These are phyloP conservation scores for Erythrophleum ivorense DNA, from an alignment of 331 rosid species.

Conservation along the genomic window DNA sequence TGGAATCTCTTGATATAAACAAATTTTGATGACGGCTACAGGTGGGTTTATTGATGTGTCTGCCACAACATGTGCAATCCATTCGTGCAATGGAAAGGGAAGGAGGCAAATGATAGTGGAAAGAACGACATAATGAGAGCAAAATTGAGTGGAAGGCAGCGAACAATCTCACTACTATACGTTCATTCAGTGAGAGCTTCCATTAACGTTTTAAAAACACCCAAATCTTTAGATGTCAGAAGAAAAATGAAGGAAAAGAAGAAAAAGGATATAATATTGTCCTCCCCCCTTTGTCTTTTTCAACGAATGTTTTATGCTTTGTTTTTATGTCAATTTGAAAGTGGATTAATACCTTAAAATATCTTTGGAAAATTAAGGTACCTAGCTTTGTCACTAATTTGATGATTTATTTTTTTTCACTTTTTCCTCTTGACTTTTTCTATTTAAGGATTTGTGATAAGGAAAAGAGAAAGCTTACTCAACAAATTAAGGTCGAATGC, in stretches of 20 bases:
- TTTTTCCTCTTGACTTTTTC: background rate
- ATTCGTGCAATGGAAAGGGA: conserved; percentile 4
- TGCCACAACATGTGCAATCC: conserved; percentile 47
- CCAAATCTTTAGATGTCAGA: background rate
- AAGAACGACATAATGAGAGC: conserved; percentile 42
- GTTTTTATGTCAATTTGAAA: conserved; percentile 41
- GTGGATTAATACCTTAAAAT: background rate
- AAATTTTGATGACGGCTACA: conserved; percentile 42
- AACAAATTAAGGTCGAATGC: conserved; percentile 41
- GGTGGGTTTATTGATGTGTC: conserved; percentile 47
- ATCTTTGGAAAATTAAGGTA: conserved; percentile 45
- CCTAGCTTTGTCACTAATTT: conserved; percentile 36
- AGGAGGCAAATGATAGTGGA: conserved; percentile 56
- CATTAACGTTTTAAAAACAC: conserved; percentile 13
- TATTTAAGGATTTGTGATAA: conserved; percentile 2
- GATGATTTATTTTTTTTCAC: background rate
- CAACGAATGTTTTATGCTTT: background rate
- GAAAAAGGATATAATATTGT: background rate
- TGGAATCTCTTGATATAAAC: background rate
- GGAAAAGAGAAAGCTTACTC: conserved; percentile 42
- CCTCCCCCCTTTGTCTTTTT: no score
- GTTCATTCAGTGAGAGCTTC: conserved; percentile 26
- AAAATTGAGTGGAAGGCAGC: conserved; percentile 45
- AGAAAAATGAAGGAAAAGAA: conserved; percentile 22
- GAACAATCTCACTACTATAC: conserved; percentile 38